These are phyloP conservation scores for Orbilia quercus DNA, from an alignment of 2,329 filamentous ascomycete genomes.

Conservation along the genomic window DNA sequence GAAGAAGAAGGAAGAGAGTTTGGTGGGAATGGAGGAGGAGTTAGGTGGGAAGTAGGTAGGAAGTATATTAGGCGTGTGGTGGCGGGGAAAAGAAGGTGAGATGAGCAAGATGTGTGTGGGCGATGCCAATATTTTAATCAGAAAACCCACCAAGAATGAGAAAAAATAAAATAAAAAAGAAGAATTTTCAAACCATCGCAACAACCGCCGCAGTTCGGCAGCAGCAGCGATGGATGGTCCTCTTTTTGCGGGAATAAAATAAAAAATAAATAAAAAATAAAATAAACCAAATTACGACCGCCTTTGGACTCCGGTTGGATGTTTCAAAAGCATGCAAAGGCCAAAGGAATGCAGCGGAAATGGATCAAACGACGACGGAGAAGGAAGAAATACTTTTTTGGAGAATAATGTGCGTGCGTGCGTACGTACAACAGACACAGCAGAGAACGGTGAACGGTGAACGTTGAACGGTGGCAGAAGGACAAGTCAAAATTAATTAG, in stretches of 20 bases:
- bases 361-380: background rate
- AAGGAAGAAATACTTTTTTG: no score
- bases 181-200: no score
- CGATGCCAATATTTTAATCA: slow-evolving; percentile 26
- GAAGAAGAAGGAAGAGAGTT: slow-evolving; percentile 58
- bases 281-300: background rate
- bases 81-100: slow-evolving; percentile 45
- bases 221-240: slow-evolving; percentile 16
- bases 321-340: slow-evolving; percentile 7
- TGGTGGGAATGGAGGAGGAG: slow-evolving; percentile 53
- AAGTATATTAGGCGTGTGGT: slow-evolving; percentile 40
- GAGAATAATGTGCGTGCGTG: no score
- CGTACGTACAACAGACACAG: background rate
- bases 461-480: background rate
- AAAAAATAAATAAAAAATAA: background rate
- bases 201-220: background rate
- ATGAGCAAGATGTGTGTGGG: slow-evolving; percentile 23
- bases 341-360: slow-evolving; percentile 16
- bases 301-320: background rate
- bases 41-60: slow-evolving; percentile 42
- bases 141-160: no score
- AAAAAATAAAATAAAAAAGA: no score
- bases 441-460: background rate
- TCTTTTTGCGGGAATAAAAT: slow-evolving; percentile 5
- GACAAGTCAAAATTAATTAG: slow-evolving; percentile 13